phyloP scores from a whole-genome alignment of 2,329 filamentous ascomycete genomes.

The Dothiorella sarmentorum region DNA sequence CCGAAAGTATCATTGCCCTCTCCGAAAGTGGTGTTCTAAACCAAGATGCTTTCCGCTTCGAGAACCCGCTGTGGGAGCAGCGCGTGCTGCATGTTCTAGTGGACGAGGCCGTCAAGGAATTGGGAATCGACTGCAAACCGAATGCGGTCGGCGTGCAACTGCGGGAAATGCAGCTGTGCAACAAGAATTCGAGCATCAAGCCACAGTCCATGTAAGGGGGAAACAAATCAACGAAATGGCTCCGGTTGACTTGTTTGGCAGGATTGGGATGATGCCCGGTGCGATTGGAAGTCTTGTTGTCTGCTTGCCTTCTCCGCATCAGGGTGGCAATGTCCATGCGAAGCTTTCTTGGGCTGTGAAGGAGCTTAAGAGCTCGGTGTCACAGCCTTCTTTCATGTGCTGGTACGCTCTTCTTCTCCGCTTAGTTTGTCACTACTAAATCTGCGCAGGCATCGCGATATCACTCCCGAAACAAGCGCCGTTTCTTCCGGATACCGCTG shows the following conservation, averaged over 20 bases:
- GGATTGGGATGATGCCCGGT: background rate
- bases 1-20: background rate
- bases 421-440: background rate
- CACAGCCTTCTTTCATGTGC: background rate
- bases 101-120: background rate
- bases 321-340: background rate
- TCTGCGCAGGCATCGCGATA: background rate
- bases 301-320: background rate
- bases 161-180: background rate
- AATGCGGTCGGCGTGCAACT: background rate
- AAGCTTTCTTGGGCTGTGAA: background rate
- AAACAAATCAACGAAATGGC: too few relatives aligned
- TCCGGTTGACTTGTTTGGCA: too few relatives aligned
- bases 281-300: background rate
- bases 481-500: background rate
- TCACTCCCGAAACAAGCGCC: too few relatives aligned
- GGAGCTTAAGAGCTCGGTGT: background rate
- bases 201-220: too few relatives aligned
- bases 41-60: background rate
- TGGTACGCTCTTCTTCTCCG: background rate
- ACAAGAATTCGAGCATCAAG: accelerated
- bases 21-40: background rate
- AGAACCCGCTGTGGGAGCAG: background rate
- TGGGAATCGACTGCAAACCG: background rate
- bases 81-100: background rate